Percentiles rank a stretch among this genome's conserved stretches.
phyloP scores from a whole-genome alignment of 495 filamentous ascomycete species.

The Glonium stellatum region DNA sequence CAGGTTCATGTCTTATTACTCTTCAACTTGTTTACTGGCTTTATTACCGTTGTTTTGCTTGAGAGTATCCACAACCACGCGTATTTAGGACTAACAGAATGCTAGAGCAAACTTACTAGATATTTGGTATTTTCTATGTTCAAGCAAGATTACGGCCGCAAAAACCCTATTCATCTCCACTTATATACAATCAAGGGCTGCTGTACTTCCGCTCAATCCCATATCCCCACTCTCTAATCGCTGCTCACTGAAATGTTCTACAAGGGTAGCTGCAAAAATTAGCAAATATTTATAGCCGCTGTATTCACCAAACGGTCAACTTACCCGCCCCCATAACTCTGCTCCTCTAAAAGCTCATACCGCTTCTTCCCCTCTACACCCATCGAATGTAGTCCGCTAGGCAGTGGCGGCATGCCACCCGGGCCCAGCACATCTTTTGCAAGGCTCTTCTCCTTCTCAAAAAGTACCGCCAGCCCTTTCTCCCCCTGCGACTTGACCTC shows the following conservation, averaged over 20 bases:
- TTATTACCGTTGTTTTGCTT: too few species aligned
- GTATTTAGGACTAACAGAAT: too few species aligned
- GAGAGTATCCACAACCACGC: too few species aligned
- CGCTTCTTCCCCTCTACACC: slow-evolving; percentile 46
- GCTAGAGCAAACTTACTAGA: too few species aligned
- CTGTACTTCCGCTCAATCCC: too few species aligned
- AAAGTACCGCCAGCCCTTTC: slow-evolving; percentile 61
- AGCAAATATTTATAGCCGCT: too few species aligned
- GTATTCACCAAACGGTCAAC: slow-evolving; percentile 29
- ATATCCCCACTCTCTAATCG: background rate
- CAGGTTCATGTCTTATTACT: too few species aligned
- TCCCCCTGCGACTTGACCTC: slow-evolving; percentile 71
- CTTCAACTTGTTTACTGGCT: too few species aligned
- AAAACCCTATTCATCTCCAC: too few species aligned
- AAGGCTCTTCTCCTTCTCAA: slow-evolving; percentile 59
- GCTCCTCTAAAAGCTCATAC: slow-evolving; percentile 50
- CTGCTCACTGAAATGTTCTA: slow-evolving; percentile 32
- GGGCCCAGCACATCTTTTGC: slow-evolving; percentile 60
- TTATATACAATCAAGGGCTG: too few species aligned
- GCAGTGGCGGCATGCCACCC: slow-evolving; percentile 75
- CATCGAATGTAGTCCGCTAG: slow-evolving; percentile 53
- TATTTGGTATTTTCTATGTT: too few species aligned
- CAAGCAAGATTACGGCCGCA: too few species aligned
- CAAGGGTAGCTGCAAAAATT: slow-evolving; percentile 33
- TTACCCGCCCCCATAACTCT: slow-evolving; percentile 52